phyloP scores from a whole-genome alignment of 2,329 filamentous ascomycete genomes.

The Westerdykella sp. region DNA sequence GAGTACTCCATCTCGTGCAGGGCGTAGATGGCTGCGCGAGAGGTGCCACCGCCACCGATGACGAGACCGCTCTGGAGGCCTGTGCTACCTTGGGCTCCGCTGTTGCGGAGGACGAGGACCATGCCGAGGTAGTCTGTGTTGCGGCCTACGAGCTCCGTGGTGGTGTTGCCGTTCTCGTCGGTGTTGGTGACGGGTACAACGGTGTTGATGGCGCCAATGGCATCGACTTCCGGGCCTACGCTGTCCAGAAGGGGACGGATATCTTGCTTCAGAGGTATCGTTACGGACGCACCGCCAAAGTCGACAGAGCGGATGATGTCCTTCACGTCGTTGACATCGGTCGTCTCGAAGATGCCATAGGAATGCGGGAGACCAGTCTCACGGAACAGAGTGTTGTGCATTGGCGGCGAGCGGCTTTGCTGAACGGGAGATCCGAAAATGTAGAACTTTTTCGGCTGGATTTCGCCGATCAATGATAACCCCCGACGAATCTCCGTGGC shows the following conservation, averaged over 20 bases:
- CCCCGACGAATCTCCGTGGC: conserved; percentile 80
- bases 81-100: conserved; percentile 44
- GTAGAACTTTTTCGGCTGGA: conserved; percentile 70
- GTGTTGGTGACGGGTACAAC: conserved; percentile 57
- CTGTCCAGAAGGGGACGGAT: conserved; percentile 76
- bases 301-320: conserved; percentile 61
- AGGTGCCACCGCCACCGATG: conserved; percentile 86
- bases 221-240: conserved; percentile 68
- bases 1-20: conserved; percentile 75
- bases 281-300: conserved; percentile 92
- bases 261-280: conserved; percentile 89
- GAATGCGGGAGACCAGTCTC: conserved; percentile 73
- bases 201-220: conserved; percentile 92
- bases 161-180: conserved; percentile 37
- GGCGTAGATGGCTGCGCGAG: conserved; percentile 83
- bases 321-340: conserved; percentile 52
- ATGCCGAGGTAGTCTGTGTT: conserved; percentile 98
- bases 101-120: conserved; percentile 66
- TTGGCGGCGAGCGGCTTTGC: conserved; percentile 74
- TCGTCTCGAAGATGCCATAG: conserved; percentile 74
- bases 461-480: conserved; percentile 70
- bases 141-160: conserved; percentile 63
- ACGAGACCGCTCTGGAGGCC: conserved; percentile 61
- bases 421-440: conserved; percentile 83
- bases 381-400: conserved; percentile 81